Evolutionary conservation across 108 stramenopile genomes (phyloP), one percentile per base, ranked within the genome.

Genomic region (Discostella stelligeroides): DNA sequence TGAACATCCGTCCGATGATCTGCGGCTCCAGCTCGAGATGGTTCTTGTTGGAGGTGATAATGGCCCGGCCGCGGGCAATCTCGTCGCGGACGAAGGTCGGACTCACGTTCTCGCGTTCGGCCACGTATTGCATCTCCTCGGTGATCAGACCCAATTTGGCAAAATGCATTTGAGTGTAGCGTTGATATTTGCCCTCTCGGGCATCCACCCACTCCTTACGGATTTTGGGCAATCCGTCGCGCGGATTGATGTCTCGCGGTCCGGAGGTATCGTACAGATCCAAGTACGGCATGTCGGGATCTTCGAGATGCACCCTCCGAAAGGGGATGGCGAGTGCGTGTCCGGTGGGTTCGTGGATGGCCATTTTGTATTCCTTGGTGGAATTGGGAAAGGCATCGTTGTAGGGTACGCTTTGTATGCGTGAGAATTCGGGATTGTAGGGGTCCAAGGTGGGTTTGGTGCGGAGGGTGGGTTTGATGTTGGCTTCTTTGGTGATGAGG

Each of bases 1-100:
- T 94, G 83, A 94, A 94, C 84, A 92, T 91, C 13, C 92, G 82
- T 48, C 92, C 90, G 56, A 94, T 92, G 64, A 94, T 94, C 85
- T 90, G 89, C 18, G 92, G 92, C 70, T 94, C 92, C 25, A 92
- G 78, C 66, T 94, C 92, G 54, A 83, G 49, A 72, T 94, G 92
- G 12, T 80, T 72, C 68, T 88, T 90, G 84, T 94, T 94, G 50
- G 86, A 86, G 50, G 77, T 82, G 58, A 94, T 94, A 49, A 94
- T 94, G 56, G 92, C 92, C 21, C 92, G 84, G 17, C 54, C 92
- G n/a, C 90, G 86, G 20, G 91, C 92, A 24, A 94, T 81, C 57
- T 94, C 92, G 40, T 82, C 84, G 30, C 90, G 77, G 14, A 94
- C 90, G 59, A 94, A 94, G 57, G 88, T 86, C 4, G 92, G 74